Evolutionary conservation across 495 filamentous ascomycete species (phyloP), one percentile per base, ranked within the genome.

Genomic region (Tuber aestivum): DNA sequence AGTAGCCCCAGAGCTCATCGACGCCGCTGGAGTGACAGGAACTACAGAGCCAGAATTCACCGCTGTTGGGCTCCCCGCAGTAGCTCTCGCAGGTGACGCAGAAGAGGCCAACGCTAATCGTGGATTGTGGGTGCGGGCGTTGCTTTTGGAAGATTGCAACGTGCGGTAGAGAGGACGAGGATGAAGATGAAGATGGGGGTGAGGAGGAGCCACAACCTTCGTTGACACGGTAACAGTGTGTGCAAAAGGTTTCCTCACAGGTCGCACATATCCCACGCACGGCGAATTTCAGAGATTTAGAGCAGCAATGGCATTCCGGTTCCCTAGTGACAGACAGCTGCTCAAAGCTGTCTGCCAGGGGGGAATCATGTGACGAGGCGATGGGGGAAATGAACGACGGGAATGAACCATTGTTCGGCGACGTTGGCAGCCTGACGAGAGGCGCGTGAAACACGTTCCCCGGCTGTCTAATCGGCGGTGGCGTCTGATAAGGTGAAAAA

Each of bases 81-180:
- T 75, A 82, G 20, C 71, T 70, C 68, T 82, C 81, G 70, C 81
- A 82, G 75, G 79, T 50, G 9, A 80, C 81, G 65, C 81, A 82
- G 72, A 82, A 82, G 4, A 77, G n/a, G n/a, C 81, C 81, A 10
- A 68, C 23, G 41, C 75, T 68, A 5, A 78, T 45, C 20, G 77
- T 69, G 3, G 48, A 74, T 16, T 70, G 73, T 10, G 77, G 77
- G 12, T 27, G 23, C 32, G 72, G 69, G 9, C 70, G 72, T 2
- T 72, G 70, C 44, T 70, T 79, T 23, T 76, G 72, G 18, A 75
- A n/a, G 1, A 48, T 45, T 23, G 41, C 72, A n/a, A 68, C 20
- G 20, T 79, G 78, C 38, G 18, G 18, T 6, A 40, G 9, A 8
- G 72, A 32, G 21, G 72, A 65, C 1, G 72, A 32, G 21, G 72